These are phyloP conservation scores for Hygrocybe coccinea DNA, from an alignment of 768 basidiomycete species.

Conservation along the genomic window DNA sequence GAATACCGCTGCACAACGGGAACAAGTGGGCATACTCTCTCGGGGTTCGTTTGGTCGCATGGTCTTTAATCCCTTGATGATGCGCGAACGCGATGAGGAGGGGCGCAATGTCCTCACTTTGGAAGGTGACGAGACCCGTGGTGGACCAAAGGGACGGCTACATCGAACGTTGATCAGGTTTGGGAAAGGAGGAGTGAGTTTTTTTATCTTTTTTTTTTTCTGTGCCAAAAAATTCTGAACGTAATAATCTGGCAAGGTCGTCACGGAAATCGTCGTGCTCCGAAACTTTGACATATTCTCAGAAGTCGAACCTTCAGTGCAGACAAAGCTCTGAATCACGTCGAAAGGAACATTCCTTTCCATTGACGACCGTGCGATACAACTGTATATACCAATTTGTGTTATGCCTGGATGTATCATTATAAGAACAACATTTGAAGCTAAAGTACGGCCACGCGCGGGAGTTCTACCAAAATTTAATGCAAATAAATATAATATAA, in stretches of 20 bases:
- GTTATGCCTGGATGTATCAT: no score
- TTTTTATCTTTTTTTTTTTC: neutral
- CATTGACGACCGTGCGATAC: neutral
- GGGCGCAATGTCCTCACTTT: conserved; percentile 53
- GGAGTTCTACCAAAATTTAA: no score
- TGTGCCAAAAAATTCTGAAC: neutral
- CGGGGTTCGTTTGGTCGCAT: conserved; percentile 54
- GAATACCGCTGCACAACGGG: conserved; percentile 44
- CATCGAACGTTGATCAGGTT: conserved; percentile 54
- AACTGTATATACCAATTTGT: no score
- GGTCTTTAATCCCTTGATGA: conserved; percentile 49
- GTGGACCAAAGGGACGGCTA: conserved; percentile 52
- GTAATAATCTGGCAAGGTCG: conserved; percentile 34
- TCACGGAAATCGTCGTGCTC: conserved; percentile 47
- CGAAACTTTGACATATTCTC: conserved; percentile 66
- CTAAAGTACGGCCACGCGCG: no score
- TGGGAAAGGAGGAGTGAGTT: conserved; percentile 47
- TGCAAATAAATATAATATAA: neutral
- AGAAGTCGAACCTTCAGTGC: conserved; percentile 32
- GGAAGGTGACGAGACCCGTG: conserved; percentile 66
- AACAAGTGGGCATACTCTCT: conserved; percentile 44
- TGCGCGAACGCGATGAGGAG: conserved; percentile 36
- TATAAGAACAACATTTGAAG: no score
- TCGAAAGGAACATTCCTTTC: neutral
- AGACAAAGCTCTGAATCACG: neutral